These are phyloP conservation scores for Margaritispora aquatica DNA, from an alignment of 495 filamentous ascomycete species.

Conservation along the genomic window DNA sequence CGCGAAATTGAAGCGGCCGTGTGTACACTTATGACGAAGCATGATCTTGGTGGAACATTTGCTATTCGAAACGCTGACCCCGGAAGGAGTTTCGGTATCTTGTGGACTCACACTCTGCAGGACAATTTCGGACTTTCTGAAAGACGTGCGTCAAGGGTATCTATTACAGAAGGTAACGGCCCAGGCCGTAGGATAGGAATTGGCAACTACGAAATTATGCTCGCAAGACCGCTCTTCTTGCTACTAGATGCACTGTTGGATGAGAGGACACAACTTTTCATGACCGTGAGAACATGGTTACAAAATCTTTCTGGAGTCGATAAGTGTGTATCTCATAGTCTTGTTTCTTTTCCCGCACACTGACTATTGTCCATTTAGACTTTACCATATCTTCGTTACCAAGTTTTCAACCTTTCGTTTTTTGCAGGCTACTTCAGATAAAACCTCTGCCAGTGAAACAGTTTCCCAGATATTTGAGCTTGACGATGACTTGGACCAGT, in stretches of 20 bases:
- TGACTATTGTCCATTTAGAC: constrained; percentile 31
- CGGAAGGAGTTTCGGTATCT: constrained; percentile 59
- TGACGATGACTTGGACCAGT: constrained; percentile 67
- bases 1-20: constrained; percentile 73
- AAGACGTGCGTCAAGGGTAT: constrained; percentile 39
- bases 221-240: constrained; percentile 76
- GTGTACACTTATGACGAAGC: constrained; percentile 61
- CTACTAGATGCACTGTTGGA: constrained; percentile 74
- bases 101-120: constrained; percentile 76
- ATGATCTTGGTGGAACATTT: constrained; percentile 44
- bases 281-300: constrained; percentile 77
- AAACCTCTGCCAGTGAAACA: constrained; percentile 14
- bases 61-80: constrained; percentile 45
- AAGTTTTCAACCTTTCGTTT: constrained; percentile 50
- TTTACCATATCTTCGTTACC: constrained; percentile 49
- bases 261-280: constrained; percentile 64
- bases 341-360: neutral
- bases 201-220: constrained; percentile 58
- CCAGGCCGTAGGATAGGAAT: constrained; percentile 37
- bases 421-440: constrained; percentile 36
- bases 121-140: constrained; percentile 42
- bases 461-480: constrained; percentile 27
- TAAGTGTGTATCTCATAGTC: constrained; percentile 32
- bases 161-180: constrained; percentile 44
- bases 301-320: constrained; percentile 64